These are phyloP conservation scores for Dactylellina cionopaga DNA, from an alignment of 2,329 filamentous ascomycete species.

Conservation along the genomic window DNA sequence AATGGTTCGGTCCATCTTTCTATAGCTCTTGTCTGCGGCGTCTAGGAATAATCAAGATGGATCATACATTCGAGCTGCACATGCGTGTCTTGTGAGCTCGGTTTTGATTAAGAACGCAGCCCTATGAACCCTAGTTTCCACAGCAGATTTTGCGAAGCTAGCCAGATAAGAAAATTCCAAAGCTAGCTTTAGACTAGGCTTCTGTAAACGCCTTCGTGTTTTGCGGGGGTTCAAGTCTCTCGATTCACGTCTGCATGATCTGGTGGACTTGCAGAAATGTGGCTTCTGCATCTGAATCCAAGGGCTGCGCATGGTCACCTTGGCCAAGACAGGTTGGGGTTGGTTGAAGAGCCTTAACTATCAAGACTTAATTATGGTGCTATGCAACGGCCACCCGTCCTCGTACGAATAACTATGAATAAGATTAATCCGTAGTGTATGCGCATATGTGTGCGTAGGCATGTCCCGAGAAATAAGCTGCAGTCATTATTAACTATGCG, in stretches of 20 bases:
- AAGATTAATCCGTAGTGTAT: no score
- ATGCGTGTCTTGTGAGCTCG: conserved; percentile 7
- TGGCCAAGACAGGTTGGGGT: not conserved
- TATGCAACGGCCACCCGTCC: no score
- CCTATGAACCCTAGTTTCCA: conserved; percentile 50
- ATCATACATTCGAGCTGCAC: not conserved
- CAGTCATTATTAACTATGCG: no score
- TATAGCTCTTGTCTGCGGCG: no score
- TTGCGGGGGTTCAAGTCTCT: conserved; percentile 14
- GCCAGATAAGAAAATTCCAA: conserved; percentile 4
- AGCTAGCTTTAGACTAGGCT: conserved; percentile 1
- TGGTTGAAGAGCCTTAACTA: not conserved
- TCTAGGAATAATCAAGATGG: not conserved
- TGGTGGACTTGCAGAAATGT: no score
- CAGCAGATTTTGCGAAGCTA: conserved; percentile 6
- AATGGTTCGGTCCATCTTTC: no score
- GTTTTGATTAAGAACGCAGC: conserved; percentile 39
- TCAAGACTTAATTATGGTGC: no score
- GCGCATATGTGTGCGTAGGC: no score
- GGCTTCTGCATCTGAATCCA: no score
- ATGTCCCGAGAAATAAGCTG: no score
- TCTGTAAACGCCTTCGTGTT: not conserved
- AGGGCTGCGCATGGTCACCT: no score
- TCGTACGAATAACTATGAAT: no score
- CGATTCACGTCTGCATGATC: conserved; percentile 1